phyloP scores from a whole-genome alignment of 495 filamentous ascomycete species.

The Penicillium longicatenatum region DNA sequence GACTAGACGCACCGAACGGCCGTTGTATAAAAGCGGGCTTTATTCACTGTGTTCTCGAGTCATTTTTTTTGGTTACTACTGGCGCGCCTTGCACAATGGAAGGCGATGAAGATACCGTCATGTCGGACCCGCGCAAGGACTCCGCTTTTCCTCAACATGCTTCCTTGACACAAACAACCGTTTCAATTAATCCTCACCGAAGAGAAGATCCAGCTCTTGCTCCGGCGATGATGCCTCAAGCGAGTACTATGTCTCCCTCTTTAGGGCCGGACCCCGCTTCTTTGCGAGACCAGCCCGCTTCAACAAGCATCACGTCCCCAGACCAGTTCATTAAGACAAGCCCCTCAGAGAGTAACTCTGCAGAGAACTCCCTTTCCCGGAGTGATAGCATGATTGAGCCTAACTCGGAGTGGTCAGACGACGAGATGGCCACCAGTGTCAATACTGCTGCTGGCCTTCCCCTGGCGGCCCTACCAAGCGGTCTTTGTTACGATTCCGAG shows the following conservation, averaged over 20 bases:
- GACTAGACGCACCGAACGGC: not conserved
- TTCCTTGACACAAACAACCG: slow-evolving; percentile 15
- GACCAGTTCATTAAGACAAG: slow-evolving; percentile 26
- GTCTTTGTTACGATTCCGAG: slow-evolving; percentile 85
- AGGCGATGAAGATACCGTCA: slow-evolving; percentile 44
- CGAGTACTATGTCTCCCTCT: slow-evolving; percentile 13
- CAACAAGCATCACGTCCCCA: slow-evolving; percentile 16
- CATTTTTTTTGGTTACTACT: not conserved
- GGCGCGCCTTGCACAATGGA: slow-evolving; percentile 23
- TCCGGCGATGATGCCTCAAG: slow-evolving; percentile 27
- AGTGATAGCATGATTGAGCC: slow-evolving; percentile 42
- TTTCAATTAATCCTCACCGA: slow-evolving; percentile 19
- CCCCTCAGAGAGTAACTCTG: slow-evolving; percentile 26
- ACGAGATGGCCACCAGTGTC: slow-evolving; percentile 20
- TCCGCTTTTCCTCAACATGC: slow-evolving; percentile 22
- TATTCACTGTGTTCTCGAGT: not conserved
- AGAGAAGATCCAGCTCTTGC: slow-evolving; percentile 29
- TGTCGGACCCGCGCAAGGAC: slow-evolving; percentile 34
- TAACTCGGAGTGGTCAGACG: slow-evolving; percentile 47
- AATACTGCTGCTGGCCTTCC: slow-evolving; percentile 29
- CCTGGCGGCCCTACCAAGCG: slow-evolving; percentile 58
- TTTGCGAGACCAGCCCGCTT: slow-evolving; percentile 5
- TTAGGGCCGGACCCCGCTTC: slow-evolving; percentile 15
- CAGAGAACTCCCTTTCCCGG: slow-evolving; percentile 17
- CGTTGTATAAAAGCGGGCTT: not conserved